phyloP scores from a whole-genome alignment of 345 rosid species.

The Populus tremula region DNA sequence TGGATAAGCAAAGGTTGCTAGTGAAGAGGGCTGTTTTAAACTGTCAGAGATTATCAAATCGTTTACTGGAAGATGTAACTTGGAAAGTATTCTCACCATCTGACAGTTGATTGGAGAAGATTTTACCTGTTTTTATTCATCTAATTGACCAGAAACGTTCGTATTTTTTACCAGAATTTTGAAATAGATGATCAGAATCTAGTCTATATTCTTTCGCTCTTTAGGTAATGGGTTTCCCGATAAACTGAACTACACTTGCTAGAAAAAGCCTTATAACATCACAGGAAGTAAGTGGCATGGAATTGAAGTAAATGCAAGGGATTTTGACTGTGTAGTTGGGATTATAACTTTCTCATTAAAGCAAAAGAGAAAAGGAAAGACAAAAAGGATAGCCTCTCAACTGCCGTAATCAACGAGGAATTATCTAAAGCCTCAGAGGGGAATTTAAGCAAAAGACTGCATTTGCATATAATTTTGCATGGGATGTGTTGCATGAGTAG shows the following conservation, averaged over 20 bases:
- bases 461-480: neutral
- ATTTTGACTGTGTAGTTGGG: conserved; percentile 9
- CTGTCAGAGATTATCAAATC: conserved; percentile 1
- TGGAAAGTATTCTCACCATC: neutral
- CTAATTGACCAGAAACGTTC: neutral
- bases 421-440: neutral
- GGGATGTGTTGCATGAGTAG: neutral
- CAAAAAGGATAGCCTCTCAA: neutral
- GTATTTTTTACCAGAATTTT: neutral
- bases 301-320: neutral
- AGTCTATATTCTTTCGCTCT: conserved; percentile 1
- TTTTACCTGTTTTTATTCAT: neutral
- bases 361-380: neutral
- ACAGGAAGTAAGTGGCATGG: conserved; percentile 6
- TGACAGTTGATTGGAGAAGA: neutral
- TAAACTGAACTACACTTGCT: neutral
- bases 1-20: conserved; percentile 20
- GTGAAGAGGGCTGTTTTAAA: neutral
- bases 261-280: neutral
- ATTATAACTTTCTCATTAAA: conserved; percentile 2
- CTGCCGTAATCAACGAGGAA: neutral
- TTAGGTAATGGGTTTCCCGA: neutral
- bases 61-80: neutral
- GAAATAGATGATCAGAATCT: neutral
- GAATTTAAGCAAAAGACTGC: neutral